Conservation (phyloP, 768 basidiomycete species). For the Ramaria rubella region DNA sequence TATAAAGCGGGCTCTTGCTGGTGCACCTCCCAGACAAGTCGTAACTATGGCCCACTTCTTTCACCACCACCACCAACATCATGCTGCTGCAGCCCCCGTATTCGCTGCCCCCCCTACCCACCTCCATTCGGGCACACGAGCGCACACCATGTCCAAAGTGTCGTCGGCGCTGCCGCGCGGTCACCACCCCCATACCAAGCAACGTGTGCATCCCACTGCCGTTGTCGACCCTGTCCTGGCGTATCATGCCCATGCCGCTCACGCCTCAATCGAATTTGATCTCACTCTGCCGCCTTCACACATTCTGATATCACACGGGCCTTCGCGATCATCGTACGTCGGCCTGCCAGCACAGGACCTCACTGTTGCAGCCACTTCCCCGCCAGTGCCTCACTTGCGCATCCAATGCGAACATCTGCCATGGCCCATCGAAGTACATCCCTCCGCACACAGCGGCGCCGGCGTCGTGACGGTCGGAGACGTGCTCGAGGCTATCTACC, state of each 20-base stretch:
- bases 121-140: neutral
- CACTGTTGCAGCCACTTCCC: neutral
- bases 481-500: slow-evolving; percentile 10
- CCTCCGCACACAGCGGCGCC: neutral
- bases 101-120: neutral
- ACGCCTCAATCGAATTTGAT: slow-evolving; percentile 2
- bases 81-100: neutral
- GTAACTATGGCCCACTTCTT: neutral
- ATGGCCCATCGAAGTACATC: slow-evolving; percentile 8
- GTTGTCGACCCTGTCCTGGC: slow-evolving; percentile 3
- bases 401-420: slow-evolving; percentile 9
- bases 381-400: neutral
- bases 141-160: neutral
- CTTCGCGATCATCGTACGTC: neutral
- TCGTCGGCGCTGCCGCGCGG: neutral
- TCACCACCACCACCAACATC: neutral
- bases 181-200: neutral
- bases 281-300: slow-evolving; percentile 6
- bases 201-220: neutral
- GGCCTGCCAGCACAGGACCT: neutral
- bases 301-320: neutral
- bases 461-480: slow-evolving; percentile 13
- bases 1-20: neutral
- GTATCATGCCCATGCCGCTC: neutral
- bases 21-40: neutral